These are phyloP conservation scores for Parietaria judaica DNA, from an alignment of 306 rosid genomes.

Conservation along the genomic window DNA sequence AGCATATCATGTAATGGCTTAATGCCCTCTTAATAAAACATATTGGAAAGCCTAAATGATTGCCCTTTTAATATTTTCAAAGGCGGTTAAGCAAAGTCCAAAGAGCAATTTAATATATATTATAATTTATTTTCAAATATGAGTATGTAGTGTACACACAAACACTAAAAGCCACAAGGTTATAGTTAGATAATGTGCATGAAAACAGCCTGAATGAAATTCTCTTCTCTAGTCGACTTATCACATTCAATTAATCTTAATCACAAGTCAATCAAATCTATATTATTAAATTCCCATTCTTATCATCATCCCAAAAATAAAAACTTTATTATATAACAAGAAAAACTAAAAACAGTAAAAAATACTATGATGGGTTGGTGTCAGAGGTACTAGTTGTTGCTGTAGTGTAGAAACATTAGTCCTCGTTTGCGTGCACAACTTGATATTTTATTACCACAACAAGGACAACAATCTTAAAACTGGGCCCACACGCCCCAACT, in stretches of 20 bases:
- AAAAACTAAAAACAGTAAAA: not conserved
- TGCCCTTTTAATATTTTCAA: too few species aligned
- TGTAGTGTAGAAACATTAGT: not conserved
- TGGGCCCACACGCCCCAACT: slow-evolving; percentile 5
- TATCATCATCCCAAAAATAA: too few species aligned
- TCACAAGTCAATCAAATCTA: too few species aligned
- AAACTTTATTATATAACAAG: not conserved
- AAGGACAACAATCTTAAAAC: slow-evolving; percentile 9
- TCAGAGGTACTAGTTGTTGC: not conserved
- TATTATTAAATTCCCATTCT: not conserved
- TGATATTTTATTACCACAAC: not conserved
- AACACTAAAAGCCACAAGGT: not conserved
- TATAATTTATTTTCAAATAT: too few species aligned
- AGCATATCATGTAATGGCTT: too few species aligned
- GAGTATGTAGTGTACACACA: too few species aligned
- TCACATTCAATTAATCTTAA: not conserved
- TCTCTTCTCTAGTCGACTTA: not conserved
- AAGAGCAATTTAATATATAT: too few species aligned
- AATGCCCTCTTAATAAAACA: too few species aligned
- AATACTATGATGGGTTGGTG: not conserved
- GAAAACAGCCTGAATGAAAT: too few species aligned
- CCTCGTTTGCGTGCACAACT: slow-evolving; percentile 1
- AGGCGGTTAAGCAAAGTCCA: too few species aligned
- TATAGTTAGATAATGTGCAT: not conserved
- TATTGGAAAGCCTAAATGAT: too few species aligned